Evolutionary conservation across 129 eudicot genomes (phyloP).

Genomic region (Artemisia argyi): DNA sequence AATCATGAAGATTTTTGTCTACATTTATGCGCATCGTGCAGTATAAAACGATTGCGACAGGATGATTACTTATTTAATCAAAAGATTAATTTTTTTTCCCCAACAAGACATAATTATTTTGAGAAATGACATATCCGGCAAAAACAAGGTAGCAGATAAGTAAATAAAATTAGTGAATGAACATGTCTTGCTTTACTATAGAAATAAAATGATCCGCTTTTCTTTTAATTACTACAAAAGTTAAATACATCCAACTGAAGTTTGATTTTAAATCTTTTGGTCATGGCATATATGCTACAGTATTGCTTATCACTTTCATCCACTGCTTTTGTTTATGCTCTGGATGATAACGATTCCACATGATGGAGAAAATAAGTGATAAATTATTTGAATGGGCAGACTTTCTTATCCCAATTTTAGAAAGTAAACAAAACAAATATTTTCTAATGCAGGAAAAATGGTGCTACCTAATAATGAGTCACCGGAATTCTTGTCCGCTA

Average conservation of each 20-base stretch:
- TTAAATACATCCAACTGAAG: no score
- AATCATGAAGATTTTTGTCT: background rate
- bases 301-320: background rate
- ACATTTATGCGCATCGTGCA: background rate
- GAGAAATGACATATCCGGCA: no score
- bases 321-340: no score
- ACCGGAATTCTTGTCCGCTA: constrained; percentile 25
- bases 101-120: no score
- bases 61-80: background rate
- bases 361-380: background rate
- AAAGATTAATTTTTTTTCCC: background rate
- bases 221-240: no score
- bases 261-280: no score
- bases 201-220: no score
- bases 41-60: background rate
- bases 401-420: background rate
- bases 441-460: constrained; percentile 31
- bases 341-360: background rate
- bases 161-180: no score
- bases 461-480: constrained; percentile 35
- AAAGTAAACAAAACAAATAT: no score
- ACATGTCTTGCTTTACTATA: no score
- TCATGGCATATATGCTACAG: background rate
- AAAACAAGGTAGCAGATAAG: no score
- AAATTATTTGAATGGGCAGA: background rate